These are phyloP conservation scores for Paecilomyces variotii DNA, from an alignment of 2,329 filamentous ascomycete species.

Conservation along the genomic window DNA sequence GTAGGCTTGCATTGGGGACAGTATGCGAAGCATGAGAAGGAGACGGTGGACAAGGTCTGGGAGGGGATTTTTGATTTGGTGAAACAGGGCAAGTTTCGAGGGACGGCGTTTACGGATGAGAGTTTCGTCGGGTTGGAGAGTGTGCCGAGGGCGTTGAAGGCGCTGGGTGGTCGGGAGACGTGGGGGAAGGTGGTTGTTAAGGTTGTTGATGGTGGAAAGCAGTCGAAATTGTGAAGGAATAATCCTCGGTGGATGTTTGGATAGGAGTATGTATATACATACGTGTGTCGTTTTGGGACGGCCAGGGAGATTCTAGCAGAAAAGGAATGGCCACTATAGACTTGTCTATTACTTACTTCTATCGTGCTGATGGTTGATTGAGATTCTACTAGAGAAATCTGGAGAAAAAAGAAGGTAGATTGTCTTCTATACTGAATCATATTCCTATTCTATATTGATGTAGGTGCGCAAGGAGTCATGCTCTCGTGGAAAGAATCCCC, in stretches of 20 bases:
- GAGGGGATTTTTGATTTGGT: conserved; percentile 72
- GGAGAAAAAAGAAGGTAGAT: too few species aligned
- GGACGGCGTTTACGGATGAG: conserved; percentile 74
- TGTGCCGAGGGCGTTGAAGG: conserved; percentile 66
- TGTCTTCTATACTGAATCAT: neutral
- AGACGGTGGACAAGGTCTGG: conserved; percentile 68
- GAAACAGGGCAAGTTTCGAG: conserved; percentile 65
- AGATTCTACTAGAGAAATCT: too few species aligned
- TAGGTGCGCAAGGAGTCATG: conserved; percentile 42
- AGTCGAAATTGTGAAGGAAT: conserved; percentile 35
- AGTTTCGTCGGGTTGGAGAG: conserved; percentile 76
- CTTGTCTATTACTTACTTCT: too few species aligned
- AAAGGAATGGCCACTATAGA: too few species aligned
- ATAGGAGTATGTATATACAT: neutral
- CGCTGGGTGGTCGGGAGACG: conserved; percentile 70
- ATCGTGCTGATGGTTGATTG: too few species aligned
- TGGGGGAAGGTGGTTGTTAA: conserved; percentile 97
- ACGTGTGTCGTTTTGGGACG: neutral
- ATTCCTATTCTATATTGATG: conserved; percentile 10
- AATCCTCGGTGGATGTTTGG: neutral
- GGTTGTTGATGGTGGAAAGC: conserved; percentile 63
- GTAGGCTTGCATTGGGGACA: conserved; percentile 90
- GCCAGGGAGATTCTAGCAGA: too few species aligned
- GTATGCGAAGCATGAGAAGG: conserved; percentile 65
- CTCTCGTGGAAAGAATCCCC: conserved; percentile 27